Evolutionary conservation across 257 asterid genomes (phyloP).

Genomic region (Solanum medicagineum): DNA sequence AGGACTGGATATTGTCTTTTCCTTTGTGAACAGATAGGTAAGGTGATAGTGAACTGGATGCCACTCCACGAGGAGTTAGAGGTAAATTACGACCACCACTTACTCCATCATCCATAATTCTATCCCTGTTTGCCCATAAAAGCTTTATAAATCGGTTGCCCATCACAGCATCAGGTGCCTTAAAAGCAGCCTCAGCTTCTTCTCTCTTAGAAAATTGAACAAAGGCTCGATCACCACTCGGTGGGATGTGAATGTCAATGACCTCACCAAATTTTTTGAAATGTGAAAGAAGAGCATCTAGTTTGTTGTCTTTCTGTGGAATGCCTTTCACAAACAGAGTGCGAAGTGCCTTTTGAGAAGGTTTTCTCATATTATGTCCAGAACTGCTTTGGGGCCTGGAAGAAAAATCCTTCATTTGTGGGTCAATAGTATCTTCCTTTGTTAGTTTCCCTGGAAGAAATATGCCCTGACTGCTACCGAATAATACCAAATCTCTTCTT

Average conservation of each 20-base stretch:
- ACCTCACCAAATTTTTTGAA: slow-evolving; percentile 89
- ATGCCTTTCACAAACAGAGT: slow-evolving; percentile 74
- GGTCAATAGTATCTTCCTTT: slow-evolving; percentile 27
- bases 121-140: slow-evolving; percentile 93
- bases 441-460: slow-evolving; percentile 28
- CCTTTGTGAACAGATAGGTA: slow-evolving; percentile 28
- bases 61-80: slow-evolving; percentile 15
- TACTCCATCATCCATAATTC: slow-evolving; percentile 47
- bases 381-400: slow-evolving; percentile 32
- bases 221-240: slow-evolving; percentile 60
- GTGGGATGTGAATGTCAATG: slow-evolving; percentile 66
- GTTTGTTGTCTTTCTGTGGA: slow-evolving; percentile 79
- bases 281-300: slow-evolving; percentile 83
- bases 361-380: slow-evolving; percentile 37
- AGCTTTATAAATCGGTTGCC: slow-evolving; percentile 93
- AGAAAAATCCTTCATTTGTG: slow-evolving; percentile 37
- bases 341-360: slow-evolving; percentile 66
- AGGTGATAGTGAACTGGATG: slow-evolving; percentile 18
- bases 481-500: slow-evolving; percentile 23
- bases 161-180: slow-evolving; percentile 98
- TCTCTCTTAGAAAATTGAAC: slow-evolving; percentile 81
- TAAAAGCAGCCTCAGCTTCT: slow-evolving; percentile 87
- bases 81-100: slow-evolving; percentile 21
- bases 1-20: slow-evolving; percentile 35
- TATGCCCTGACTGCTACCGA: slow-evolving; percentile 18